phyloP scores from a whole-genome alignment of 257 asterid genomes.

The Solanum boliviense region DNA sequence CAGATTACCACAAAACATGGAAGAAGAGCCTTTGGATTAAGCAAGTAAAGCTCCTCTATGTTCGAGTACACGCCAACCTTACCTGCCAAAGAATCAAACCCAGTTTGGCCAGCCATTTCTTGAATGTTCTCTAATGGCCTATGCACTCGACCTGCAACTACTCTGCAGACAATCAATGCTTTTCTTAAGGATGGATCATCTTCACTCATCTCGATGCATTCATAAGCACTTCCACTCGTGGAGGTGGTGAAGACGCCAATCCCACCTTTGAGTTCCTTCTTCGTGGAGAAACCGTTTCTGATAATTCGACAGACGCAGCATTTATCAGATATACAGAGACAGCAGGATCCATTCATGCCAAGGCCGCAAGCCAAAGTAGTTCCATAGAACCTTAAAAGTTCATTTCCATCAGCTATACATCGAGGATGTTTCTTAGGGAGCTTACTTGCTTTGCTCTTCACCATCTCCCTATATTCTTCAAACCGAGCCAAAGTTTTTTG shows the following conservation, averaged over 20 bases:
- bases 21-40: constrained; percentile 72
- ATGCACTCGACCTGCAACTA: constrained; percentile 90
- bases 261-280: constrained; percentile 42
- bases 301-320: constrained; percentile 72
- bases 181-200: constrained; percentile 27
- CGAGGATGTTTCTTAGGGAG: constrained; percentile 85
- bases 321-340: constrained; percentile 56
- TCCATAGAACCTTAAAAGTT: constrained; percentile 67
- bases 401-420: constrained; percentile 87
- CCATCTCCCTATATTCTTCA: constrained; percentile 70
- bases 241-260: constrained; percentile 83
- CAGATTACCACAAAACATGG: constrained; percentile 91
- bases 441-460: constrained; percentile 58
- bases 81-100: constrained; percentile 85
- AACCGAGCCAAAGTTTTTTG: constrained; percentile 60
- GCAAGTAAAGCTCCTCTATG: constrained; percentile 92
- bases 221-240: constrained; percentile 78
- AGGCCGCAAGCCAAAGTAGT: constrained; percentile 66
- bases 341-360: constrained; percentile 54
- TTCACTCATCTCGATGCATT: constrained; percentile 27
- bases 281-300: constrained; percentile 53
- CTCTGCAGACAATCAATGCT: constrained; percentile 80
- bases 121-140: constrained; percentile 69
- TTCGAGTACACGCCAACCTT: constrained; percentile 79
- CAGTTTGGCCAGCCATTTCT: constrained; percentile 57